phyloP scores from a whole-genome alignment of 2,329 filamentous ascomycete genomes.

The Fusarium buharicum region DNA sequence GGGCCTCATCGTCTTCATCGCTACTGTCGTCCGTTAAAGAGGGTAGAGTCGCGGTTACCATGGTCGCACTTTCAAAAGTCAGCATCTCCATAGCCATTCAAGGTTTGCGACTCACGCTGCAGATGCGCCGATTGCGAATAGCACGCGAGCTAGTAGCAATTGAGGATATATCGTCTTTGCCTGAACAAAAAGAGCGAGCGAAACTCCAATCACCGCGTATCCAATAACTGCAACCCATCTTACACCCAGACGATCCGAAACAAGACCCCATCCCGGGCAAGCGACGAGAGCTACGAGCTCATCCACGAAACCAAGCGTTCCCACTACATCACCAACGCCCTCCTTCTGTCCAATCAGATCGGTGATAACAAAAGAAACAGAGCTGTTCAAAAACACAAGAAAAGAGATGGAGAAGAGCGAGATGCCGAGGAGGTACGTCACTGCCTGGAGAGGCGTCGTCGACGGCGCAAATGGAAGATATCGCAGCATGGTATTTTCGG shows the following conservation, averaged over 20 bases:
- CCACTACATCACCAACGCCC: constrained; percentile 81
- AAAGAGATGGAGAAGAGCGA: constrained; percentile 89
- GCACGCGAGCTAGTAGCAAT: constrained; percentile 81
- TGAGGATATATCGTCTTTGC: constrained; percentile 89
- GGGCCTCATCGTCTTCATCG: constrained; percentile 40
- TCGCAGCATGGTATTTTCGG: constrained; percentile 51
- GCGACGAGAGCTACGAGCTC: constrained; percentile 84
- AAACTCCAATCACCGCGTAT: constrained; percentile 81
- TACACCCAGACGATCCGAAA: constrained; percentile 81
- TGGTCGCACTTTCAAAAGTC: constrained; percentile 71
- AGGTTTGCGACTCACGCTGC: constrained; percentile 69
- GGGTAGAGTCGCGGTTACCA: constrained; percentile 96
- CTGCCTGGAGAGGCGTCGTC: constrained; percentile 70
- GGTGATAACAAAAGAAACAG: constrained; percentile 85
- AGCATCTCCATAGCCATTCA: constrained; percentile 12
- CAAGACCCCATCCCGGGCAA: constrained; percentile 81
- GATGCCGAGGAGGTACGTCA: constrained; percentile 82
- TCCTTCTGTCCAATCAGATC: constrained; percentile 80
- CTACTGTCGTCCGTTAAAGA: constrained; percentile 67
- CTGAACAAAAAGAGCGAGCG: constrained; percentile 84
- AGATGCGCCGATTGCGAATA: constrained; percentile 93
- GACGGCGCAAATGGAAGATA: constrained; percentile 68
- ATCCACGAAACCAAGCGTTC: constrained; percentile 85
- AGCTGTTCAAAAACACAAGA: constrained; percentile 88
- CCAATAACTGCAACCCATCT: constrained; percentile 78